Evolutionary conservation across 495 filamentous ascomycete genomes (phyloP), one percentile per base, ranked within the genome.

Genomic region (Alectoria sarmentosa): DNA sequence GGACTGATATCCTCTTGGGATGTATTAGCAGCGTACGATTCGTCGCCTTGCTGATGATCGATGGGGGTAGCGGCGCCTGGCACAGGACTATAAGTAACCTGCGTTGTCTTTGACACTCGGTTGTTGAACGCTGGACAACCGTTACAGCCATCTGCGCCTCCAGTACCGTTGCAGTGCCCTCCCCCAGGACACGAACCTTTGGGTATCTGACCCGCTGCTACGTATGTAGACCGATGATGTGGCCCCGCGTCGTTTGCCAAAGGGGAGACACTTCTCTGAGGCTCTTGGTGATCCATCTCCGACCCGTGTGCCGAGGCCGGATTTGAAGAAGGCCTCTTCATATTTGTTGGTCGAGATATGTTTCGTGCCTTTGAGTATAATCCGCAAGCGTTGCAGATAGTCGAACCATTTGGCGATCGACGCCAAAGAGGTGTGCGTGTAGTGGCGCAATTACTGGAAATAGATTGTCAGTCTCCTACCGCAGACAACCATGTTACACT

Each of bases 81-180:
- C 58, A 76, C 77, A 68, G 83, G 83, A 49, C 81, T 65, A n/a
- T 86, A 72, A 30, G 78, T 81, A 61, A 90, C 78, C 66, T 89
- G 85, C 39, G 87, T 89, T 58, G 89, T 89, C 76, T 96, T 96
- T 61, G 92, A 89, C 54, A 98, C 86, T 54, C 94, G 84, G 74
- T 98, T 98, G 78, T 98, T 98, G 79, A 88, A 98, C 8, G 95
- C 95, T 39, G 94, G 94, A 70, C 94, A 98, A 17, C 94, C 94
- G 73, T 89, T 91, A 74, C 94, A 98, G 32, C 90, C 94, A 67
- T 95, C 89, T n/a, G 92, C 90, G 66, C 94, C 94, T 52, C 94
- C 94, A 36, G 94, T 97, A 21, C 94, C 94, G 77, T 98, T 97
- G 76, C 94, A 98, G 65, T 86, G 89, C 49, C 94, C 94, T 61